phyloP scores from a whole-genome alignment of 805 yeast genomes.

The Myxozyma geophila region DNA sequence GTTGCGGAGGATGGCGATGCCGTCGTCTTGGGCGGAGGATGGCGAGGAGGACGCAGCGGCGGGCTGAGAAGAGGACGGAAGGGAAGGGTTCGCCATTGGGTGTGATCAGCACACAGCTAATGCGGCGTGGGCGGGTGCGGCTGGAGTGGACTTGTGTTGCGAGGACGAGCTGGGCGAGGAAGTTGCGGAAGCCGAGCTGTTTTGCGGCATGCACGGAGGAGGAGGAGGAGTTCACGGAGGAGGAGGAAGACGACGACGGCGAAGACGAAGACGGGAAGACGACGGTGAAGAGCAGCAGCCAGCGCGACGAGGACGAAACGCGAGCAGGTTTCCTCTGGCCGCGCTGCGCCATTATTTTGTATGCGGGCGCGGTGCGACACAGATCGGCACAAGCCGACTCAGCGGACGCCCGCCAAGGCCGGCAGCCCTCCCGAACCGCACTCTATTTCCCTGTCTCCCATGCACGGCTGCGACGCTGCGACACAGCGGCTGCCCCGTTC shows the following conservation, averaged over 20 bases:
- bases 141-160: too few species aligned
- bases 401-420: conserved; percentile 12
- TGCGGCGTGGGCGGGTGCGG: too few species aligned
- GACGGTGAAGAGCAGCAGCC: too few species aligned
- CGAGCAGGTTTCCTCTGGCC: not conserved
- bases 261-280: too few species aligned
- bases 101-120: too few species aligned
- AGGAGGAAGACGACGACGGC: too few species aligned
- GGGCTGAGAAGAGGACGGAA: not conserved
- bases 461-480: conserved; percentile 1
- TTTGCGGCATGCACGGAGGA: too few species aligned
- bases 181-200: too few species aligned
- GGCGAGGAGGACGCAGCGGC: not conserved
- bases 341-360: not conserved
- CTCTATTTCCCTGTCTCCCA: not conserved
- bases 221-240: too few species aligned
- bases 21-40: not conserved
- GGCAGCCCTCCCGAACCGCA: conserved; percentile 3
- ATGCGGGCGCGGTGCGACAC: not conserved
- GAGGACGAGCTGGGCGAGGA: too few species aligned
- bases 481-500: not conserved
- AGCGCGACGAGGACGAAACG: too few species aligned
- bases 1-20: conserved; percentile 17
- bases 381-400: not conserved
- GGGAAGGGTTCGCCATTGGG: not conserved